Conservation (phyloP, 2,329 filamentous ascomycete genomes). For the Keithomyces neogunnii region DNA sequence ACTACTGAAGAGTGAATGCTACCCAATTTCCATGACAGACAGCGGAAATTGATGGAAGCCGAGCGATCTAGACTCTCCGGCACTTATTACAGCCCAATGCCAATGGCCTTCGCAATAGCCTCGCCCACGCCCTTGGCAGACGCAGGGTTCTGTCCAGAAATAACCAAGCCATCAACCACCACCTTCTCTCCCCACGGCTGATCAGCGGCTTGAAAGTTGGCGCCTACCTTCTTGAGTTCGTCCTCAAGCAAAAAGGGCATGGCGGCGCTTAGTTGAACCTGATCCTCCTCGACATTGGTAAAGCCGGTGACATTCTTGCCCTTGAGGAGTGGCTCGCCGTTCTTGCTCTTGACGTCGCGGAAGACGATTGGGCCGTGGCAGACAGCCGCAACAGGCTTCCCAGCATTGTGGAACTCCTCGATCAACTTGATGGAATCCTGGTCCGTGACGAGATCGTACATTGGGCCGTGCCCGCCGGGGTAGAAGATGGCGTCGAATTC, state of each 20-base stretch:
- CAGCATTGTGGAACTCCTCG: constrained; percentile 50
- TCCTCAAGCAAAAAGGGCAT: constrained; percentile 54
- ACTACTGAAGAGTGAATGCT: too few relatives aligned
- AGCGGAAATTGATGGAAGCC: too few relatives aligned
- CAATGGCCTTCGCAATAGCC: constrained; percentile 39
- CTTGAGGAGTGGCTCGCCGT: constrained; percentile 43
- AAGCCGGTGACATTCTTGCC: constrained; percentile 55
- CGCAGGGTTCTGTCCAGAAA: constrained; percentile 51
- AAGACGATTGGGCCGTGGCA: constrained; percentile 62
- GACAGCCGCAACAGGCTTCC: constrained; percentile 57
- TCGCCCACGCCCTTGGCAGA: constrained; percentile 43
- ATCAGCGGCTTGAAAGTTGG: constrained; percentile 45
- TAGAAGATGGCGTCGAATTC: constrained; percentile 57
- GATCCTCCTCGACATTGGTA: constrained; percentile 46
- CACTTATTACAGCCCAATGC: constrained; percentile 7
- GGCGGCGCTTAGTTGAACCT: constrained; percentile 37
- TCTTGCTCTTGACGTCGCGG: constrained; percentile 43
- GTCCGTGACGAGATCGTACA: constrained; percentile 58
- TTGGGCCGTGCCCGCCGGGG: constrained; percentile 52
- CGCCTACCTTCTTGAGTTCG: constrained; percentile 42
- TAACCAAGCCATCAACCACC: constrained; percentile 41
- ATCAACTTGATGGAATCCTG: constrained; percentile 49
- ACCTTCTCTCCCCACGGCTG: constrained; percentile 41
- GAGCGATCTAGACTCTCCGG: not conserved
- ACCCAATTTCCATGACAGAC: too few relatives aligned